These are phyloP conservation scores for Pseudonitzschia multiseries DNA, from an alignment of 108 stramenopile species.

Conservation along the genomic window DNA sequence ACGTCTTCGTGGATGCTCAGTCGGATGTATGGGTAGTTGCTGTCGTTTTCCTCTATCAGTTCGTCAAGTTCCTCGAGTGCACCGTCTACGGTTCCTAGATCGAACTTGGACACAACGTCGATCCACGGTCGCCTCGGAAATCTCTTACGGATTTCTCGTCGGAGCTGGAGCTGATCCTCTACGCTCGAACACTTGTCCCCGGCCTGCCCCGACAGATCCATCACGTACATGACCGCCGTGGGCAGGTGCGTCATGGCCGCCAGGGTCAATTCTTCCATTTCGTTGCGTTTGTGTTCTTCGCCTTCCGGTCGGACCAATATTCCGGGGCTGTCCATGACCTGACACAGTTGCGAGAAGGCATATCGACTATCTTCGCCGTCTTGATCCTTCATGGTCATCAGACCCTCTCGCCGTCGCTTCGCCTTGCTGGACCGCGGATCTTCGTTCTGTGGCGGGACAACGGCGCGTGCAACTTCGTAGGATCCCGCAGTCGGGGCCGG, in stretches of 20 bases:
- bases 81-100: constrained; percentile 75
- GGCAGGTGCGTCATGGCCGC: constrained; percentile 95
- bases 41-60: constrained; percentile 40
- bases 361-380: constrained; percentile 28
- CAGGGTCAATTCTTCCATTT: constrained; percentile 95
- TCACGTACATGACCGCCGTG: constrained; percentile 96
- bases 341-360: constrained; percentile 60
- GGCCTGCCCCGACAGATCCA: constrained; percentile 90
- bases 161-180: constrained; percentile 83
- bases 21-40: constrained; percentile 60
- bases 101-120: constrained; percentile 93
- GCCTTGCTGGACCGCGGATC: constrained; percentile 21
- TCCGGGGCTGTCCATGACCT: constrained; percentile 95
- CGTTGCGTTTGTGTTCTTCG: constrained; percentile 70
- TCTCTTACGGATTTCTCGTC: constrained; percentile 66
- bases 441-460: constrained; percentile 33
- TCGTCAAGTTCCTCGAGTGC: constrained; percentile 66
- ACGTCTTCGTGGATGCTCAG: constrained; percentile 72
- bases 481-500: neutral
- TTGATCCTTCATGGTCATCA: constrained; percentile 8
- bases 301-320: constrained; percentile 75
- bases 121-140: constrained; percentile 96
- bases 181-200: constrained; percentile 88
- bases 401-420: neutral
- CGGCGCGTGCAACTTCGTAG: constrained; percentile 43